Conservation (phyloP, 2,329 filamentous ascomycete genomes). For the Paraconiothyrium brasiliense region DNA sequence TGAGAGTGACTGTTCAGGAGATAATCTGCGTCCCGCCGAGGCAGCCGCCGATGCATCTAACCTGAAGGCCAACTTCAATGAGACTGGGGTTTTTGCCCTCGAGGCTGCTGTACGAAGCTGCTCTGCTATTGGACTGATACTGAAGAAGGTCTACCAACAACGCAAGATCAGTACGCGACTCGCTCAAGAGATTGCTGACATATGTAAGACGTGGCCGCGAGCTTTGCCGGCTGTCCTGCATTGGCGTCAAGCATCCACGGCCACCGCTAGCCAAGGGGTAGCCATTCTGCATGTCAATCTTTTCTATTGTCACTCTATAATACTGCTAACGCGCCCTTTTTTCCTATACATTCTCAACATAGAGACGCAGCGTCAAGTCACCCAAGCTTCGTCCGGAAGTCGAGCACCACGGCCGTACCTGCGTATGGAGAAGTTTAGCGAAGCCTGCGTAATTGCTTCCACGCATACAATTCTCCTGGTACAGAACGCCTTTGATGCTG, state of each 20-base stretch:
- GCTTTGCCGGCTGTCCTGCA: slow-evolving; percentile 60
- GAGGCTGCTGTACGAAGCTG: slow-evolving; percentile 67
- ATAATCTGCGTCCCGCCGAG: slow-evolving; percentile 50
- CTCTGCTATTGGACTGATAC: slow-evolving; percentile 65
- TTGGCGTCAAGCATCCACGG: slow-evolving; percentile 59
- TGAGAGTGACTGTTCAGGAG: slow-evolving; percentile 68
- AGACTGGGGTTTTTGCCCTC: slow-evolving; percentile 55
- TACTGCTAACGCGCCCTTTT: slow-evolving; percentile 71
- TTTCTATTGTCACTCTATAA: slow-evolving; percentile 69
- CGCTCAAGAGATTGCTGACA: slow-evolving; percentile 66
- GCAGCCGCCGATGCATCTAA: slow-evolving; percentile 30
- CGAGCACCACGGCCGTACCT: slow-evolving; percentile 40
- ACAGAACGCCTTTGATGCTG: slow-evolving; percentile 53
- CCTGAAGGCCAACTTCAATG: slow-evolving; percentile 34
- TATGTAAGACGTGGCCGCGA: slow-evolving; percentile 63
- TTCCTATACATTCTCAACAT: slow-evolving; percentile 66
- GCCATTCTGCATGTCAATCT: slow-evolving; percentile 71
- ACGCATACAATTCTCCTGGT: slow-evolving; percentile 53
- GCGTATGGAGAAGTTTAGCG: slow-evolving; percentile 60
- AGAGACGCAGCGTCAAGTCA: slow-evolving; percentile 49
- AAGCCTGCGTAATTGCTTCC: slow-evolving; percentile 54
- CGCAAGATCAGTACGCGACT: slow-evolving; percentile 66
- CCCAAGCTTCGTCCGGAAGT: slow-evolving; percentile 32
- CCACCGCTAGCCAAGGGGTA: slow-evolving; percentile 61
- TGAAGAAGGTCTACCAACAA: slow-evolving; percentile 68